These are phyloP conservation scores for Serendipita vermifera DNA, from an alignment of 768 basidiomycete genomes.

Conservation along the genomic window DNA sequence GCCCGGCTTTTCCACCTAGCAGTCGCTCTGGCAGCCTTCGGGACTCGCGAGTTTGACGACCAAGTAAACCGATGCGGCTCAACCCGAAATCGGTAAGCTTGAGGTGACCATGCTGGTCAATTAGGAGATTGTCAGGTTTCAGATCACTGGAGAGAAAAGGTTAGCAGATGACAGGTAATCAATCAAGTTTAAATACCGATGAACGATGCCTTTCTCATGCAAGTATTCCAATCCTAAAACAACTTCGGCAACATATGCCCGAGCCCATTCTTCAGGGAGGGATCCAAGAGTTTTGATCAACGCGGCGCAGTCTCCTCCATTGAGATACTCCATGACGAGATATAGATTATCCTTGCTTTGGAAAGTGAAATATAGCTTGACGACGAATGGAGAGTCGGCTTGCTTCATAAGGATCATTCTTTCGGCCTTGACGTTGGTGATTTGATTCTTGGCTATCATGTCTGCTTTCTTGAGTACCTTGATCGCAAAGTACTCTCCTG, in stretches of 20 bases:
- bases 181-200: constrained; percentile 53
- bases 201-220: constrained; percentile 90
- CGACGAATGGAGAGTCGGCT: constrained; percentile 94
- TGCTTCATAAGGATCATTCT: constrained; percentile 99
- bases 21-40: constrained; percentile 23
- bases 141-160: constrained; percentile 53
- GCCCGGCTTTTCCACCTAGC: constrained; percentile 19
- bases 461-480: constrained; percentile 99
- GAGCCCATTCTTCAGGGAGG: constrained; percentile 92
- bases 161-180: constrained; percentile 9
- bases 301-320: constrained; percentile 95
- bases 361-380: constrained; percentile 96
- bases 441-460: constrained; percentile 99
- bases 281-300: constrained; percentile 91
- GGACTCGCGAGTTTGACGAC: constrained; percentile 79
- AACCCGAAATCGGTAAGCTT: constrained; percentile 98
- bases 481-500: constrained; percentile 98
- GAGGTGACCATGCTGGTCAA: constrained; percentile 91
- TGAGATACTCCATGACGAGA: constrained; percentile 98
- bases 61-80: constrained; percentile 92
- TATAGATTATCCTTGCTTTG: constrained; percentile 99
- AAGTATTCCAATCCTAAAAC: constrained; percentile 90
- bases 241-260: constrained; percentile 92
- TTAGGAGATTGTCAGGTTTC: constrained; percentile 95
- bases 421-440: constrained; percentile 99